Percentiles rank a stretch among this genome's conserved stretches.
Evolutionary conservation across 306 rosid genomes (phyloP).

Genomic region (Quercus cerris): DNA sequence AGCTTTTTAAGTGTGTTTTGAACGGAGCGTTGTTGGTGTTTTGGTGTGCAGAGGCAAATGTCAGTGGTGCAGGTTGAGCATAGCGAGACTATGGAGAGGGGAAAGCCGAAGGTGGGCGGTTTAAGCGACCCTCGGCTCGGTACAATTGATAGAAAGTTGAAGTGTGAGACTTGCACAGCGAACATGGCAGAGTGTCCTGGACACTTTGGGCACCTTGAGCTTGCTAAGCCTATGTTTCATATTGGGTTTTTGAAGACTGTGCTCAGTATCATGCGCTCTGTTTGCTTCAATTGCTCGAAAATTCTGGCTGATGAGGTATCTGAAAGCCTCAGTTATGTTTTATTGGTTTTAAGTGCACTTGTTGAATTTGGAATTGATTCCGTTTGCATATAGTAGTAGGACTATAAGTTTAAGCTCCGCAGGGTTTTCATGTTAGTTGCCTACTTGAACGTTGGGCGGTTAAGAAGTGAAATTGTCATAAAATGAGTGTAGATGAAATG

Average conservation of each 20-base stretch:
- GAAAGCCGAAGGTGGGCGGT: conserved; percentile 87
- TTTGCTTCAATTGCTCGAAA: conserved; percentile 95
- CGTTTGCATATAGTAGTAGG: background rate
- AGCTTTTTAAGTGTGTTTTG: background rate
- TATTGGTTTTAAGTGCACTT: background rate
- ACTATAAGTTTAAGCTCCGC: background rate
- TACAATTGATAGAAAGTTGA: conserved; percentile 87
- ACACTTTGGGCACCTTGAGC: conserved; percentile 95
- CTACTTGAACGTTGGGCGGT: background rate
- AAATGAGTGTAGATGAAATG: too few species aligned
- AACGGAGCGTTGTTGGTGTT: background rate
- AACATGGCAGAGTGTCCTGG: conserved; percentile 99
- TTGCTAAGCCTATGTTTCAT: conserved; percentile 97
- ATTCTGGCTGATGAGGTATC: conserved; percentile 86
- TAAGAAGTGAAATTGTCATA: too few species aligned
- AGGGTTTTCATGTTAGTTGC: background rate
- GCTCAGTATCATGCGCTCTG: conserved; percentile 75
- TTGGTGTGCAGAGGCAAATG: conserved; percentile 90
- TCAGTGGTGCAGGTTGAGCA: conserved; percentile 94
- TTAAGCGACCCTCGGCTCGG: conserved; percentile 92
- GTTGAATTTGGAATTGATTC: background rate
- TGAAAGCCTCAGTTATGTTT: background rate
- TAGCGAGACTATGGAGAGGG: conserved; percentile 85
- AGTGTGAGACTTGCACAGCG: conserved; percentile 94
- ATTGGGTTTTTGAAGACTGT: conserved; percentile 92